Percentiles rank a stretch among this genome's conserved stretches.
Conservation (phyloP, 1,284 basidiomycete genomes). For the Laetiporus sulphureus region DNA sequence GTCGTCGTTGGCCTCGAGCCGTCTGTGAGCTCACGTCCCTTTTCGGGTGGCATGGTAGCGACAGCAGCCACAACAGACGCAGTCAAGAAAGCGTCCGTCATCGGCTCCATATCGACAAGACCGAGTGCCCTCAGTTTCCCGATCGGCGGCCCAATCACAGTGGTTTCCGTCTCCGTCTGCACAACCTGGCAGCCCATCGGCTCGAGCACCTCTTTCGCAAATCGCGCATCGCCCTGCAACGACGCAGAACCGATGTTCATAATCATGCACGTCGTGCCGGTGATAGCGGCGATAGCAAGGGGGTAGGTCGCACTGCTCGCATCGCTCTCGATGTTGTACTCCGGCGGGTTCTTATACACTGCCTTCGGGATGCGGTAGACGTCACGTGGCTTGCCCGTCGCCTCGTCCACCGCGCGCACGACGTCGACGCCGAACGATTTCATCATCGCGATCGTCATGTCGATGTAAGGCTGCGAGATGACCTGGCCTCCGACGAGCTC, state of each 20-base stretch:
- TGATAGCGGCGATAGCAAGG: conserved; percentile 93
- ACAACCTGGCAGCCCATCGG: conserved; percentile 92
- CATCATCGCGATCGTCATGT: conserved; percentile 99
- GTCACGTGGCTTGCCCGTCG: conserved; percentile 61
- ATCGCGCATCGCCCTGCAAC: conserved; percentile 93
- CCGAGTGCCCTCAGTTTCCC: conserved; percentile 82
- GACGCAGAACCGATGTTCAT: conserved; percentile 87
- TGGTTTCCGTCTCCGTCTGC: conserved; percentile 86
- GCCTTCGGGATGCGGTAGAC: conserved; percentile 87
- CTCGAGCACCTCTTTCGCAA: conserved; percentile 89
- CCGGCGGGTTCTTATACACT: conserved; percentile 70
- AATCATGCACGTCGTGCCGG: conserved; percentile 91
- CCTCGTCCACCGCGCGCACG: conserved; percentile 57
- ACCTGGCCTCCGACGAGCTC: conserved; percentile 91
- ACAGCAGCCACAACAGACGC: conserved; percentile 90
- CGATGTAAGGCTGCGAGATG: conserved; percentile 98
- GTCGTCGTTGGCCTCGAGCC: conserved; percentile 43
- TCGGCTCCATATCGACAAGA: conserved; percentile 96
- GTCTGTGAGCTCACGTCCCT: conserved; percentile 27
- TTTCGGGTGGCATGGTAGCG: conserved; percentile 47
- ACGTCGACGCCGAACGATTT: conserved; percentile 86
- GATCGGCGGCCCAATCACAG: conserved; percentile 84
- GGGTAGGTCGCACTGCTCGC: conserved; percentile 97
- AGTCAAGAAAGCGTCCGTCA: conserved; percentile 99
- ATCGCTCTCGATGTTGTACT: conserved; percentile 93